Percentiles rank a stretch among this genome's conserved stretches.
Conservation (phyloP, 1,284 basidiomycete genomes). For the Ganoderma sinense region DNA sequence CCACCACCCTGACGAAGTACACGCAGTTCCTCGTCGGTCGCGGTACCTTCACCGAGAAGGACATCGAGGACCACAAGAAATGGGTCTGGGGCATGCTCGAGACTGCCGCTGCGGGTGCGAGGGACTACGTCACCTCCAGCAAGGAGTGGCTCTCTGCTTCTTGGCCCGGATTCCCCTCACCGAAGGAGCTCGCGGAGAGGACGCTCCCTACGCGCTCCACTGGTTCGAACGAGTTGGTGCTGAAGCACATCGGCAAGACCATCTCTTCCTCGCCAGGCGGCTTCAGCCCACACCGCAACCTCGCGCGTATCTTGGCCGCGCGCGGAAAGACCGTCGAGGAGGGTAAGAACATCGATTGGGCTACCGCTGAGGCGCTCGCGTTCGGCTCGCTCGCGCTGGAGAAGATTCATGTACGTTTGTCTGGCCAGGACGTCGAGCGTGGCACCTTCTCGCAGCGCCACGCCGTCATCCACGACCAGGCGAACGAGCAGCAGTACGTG, state of each 20-base stretch:
- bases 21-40: conserved; percentile 91
- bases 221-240: conserved; percentile 80
- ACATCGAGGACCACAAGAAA: conserved; percentile 98
- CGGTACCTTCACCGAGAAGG: conserved; percentile 93
- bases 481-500: conserved; percentile 89
- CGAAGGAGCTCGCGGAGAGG: conserved; percentile 93
- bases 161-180: conserved; percentile 99
- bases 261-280: conserved; percentile 87
- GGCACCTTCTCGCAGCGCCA: conserved; percentile 99
- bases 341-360: conserved; percentile 96
- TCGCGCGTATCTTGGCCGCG: conserved; percentile 89
- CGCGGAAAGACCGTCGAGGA: conserved; percentile 93
- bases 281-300: conserved; percentile 93
- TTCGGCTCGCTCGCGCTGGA: conserved; percentile 95
- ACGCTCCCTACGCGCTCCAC: conserved; percentile 91
- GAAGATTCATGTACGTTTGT: conserved; percentile 94
- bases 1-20: conserved; percentile 92
- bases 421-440: conserved; percentile 98
- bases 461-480: conserved; percentile 96
- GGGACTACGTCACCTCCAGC: conserved; percentile 93
- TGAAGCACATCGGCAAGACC: conserved; percentile 87
- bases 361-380: conserved; percentile 98
- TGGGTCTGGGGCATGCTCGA: conserved; percentile 99
- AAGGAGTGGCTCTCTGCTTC: conserved; percentile 98
- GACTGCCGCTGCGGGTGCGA: conserved; percentile 88